phyloP scores from a whole-genome alignment of 129 eudicot genomes.

The Tagetes erecta region DNA sequence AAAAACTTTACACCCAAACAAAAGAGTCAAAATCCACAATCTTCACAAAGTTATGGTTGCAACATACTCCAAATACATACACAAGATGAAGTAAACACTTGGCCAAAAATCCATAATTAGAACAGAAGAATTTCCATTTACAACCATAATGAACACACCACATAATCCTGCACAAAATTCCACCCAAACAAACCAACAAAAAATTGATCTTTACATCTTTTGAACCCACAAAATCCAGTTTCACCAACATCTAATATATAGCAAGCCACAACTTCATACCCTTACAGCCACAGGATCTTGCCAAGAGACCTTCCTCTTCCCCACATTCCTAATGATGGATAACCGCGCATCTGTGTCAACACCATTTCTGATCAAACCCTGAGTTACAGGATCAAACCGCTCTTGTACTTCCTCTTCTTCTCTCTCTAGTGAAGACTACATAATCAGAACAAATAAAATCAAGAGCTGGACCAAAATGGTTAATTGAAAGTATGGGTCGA shows the following conservation, averaged over 20 bases:
- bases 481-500: neutral
- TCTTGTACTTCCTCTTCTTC: slow-evolving; percentile 61
- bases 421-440: slow-evolving; percentile 33
- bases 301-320: slow-evolving; percentile 84
- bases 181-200: slow-evolving; percentile 7
- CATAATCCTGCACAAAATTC: neutral
- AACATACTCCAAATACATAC: neutral
- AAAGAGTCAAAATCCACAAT: neutral
- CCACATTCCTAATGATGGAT: slow-evolving; percentile 49
- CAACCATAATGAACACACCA: neutral
- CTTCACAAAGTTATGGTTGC: neutral
- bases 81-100: neutral
- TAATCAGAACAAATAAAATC: neutral
- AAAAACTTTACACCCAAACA: neutral
- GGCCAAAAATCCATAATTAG: too few relatives aligned
- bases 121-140: neutral
- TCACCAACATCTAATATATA: slow-evolving; percentile 6
- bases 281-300: slow-evolving; percentile 86
- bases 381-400: slow-evolving; percentile 33
- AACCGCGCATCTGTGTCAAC: slow-evolving; percentile 39
- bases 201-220: neutral
- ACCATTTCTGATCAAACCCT: slow-evolving; percentile 17
- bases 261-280: slow-evolving; percentile 17
- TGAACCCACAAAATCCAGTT: neutral
- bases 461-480: neutral